Evolutionary conservation across 1,284 basidiomycete species (phyloP), one percentile per base, ranked within the genome.

Genomic region (Phlebopus sp.): DNA sequence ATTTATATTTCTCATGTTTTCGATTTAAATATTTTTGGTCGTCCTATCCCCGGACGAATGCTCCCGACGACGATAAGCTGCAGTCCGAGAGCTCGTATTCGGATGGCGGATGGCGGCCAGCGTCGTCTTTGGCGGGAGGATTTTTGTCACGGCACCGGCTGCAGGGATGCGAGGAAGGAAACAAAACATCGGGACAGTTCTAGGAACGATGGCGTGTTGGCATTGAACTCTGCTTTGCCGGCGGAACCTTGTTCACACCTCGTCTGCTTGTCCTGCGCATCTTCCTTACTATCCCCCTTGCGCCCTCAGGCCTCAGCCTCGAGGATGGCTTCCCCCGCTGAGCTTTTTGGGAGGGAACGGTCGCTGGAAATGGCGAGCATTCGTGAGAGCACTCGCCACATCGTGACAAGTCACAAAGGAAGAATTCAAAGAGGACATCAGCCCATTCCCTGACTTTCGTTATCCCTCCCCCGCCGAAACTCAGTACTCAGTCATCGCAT

Each of bases 221-320:
- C 21, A 23, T 23, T 23, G 29, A 19, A 17, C 47, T 37, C 46
- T 21, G 15, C 25, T 30, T 30, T 29, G 11, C 19, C 25, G 15
- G 45, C 47, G 38, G 46, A 42, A 41, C 49, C 49, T 50, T 48
- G 48, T 47, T 39, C 34, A 35, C 35, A 10, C 14, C 36, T n/a
- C n/a, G n/a, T 5, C 19, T 21, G 21, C 6, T 23, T 6, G 21
- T 23, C 21, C 21, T 23, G 21, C 21, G 21, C 21, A 23, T 19
- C 27, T 14, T 25, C 27, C 23, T 19, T 6, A 42, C 41, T 42
- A 42, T 42, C 40, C 23, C 19, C 42, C 21, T 23, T 23, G 21
- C 8, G 36, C 31, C 36, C 8, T 17, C 17, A 19, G 5, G 17
- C 10, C 17, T 18, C 10, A 3, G 10, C 41, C 17, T 36, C 42